These are phyloP conservation scores for Pyrenophora seminiperda DNA, from an alignment of 2,329 filamentous ascomycete genomes.

Conservation along the genomic window DNA sequence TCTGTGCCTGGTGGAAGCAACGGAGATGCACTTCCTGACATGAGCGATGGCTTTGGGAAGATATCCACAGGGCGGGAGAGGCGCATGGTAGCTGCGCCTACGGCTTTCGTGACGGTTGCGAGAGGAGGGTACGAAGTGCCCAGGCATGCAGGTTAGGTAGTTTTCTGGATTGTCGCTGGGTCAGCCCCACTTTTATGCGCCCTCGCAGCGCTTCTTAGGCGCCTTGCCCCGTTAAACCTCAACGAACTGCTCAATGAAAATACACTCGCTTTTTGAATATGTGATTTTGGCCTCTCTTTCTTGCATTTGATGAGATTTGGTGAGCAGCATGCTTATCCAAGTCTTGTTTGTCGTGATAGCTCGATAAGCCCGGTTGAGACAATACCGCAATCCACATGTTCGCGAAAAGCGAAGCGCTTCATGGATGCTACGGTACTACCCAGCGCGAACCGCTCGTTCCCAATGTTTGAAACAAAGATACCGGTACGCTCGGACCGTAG, in stretches of 20 bases:
- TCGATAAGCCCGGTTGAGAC: too few species aligned
- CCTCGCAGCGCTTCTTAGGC: constrained; percentile 12
- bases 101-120: constrained; percentile 9
- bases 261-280: too few species aligned
- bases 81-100: constrained; percentile 3
- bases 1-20: not conserved
- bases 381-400: too few species aligned
- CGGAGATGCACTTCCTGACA: not conserved
- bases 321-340: too few species aligned
- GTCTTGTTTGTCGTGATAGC: too few species aligned
- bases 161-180: too few species aligned
- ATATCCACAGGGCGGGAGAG: not conserved
- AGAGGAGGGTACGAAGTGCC: constrained; percentile 1
- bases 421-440: constrained; percentile 10
- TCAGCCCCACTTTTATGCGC: not conserved
- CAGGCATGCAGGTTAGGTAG: too few species aligned
- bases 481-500: constrained; percentile 4
- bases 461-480: constrained; percentile 30
- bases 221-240: constrained; percentile 9
- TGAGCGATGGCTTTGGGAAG: constrained; percentile 4
- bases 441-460: constrained; percentile 17
- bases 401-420: constrained; percentile 10
- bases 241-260: too few species aligned
- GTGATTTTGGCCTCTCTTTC: too few species aligned
- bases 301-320: too few species aligned